phyloP scores from a whole-genome alignment of 2,329 filamentous ascomycete species.

The Colletotrichum cereale region DNA sequence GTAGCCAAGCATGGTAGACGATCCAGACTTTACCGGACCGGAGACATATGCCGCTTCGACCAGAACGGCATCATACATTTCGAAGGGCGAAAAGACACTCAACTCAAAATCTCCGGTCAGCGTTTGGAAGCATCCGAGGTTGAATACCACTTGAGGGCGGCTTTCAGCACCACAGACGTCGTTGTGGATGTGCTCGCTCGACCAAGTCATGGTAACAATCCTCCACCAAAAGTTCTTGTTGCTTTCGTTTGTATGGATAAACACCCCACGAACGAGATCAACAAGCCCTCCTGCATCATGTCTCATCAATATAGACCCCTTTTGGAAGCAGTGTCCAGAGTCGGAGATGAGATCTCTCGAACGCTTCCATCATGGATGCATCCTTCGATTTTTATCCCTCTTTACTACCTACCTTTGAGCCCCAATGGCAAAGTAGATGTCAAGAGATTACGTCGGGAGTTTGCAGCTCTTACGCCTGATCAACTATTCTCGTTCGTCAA shows the following conservation, averaged over 20 bases:
- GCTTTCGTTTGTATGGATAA: slow-evolving; percentile 25
- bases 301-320: neutral
- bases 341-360: slow-evolving; percentile 3
- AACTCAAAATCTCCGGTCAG: slow-evolving; percentile 47
- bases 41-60: slow-evolving; percentile 34
- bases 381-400: slow-evolving; percentile 32
- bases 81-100: slow-evolving; percentile 42
- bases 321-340: neutral
- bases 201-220: neutral
- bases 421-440: slow-evolving; percentile 23
- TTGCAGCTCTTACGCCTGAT: neutral
- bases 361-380: slow-evolving; percentile 31
- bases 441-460: slow-evolving; percentile 23
- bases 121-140: slow-evolving; percentile 48
- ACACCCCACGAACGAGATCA: too few relatives aligned
- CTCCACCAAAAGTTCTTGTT: slow-evolving; percentile 19
- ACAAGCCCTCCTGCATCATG: neutral
- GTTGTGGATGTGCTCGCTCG: slow-evolving; percentile 28
- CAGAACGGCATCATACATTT: slow-evolving; percentile 37
- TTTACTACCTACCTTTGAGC: slow-evolving; percentile 17
- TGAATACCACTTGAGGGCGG: slow-evolving; percentile 38
- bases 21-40: slow-evolving; percentile 39
- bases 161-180: slow-evolving; percentile 24
- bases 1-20: slow-evolving; percentile 21
- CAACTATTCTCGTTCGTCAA: slow-evolving; percentile 24